phyloP scores from a whole-genome alignment of 805 yeast genomes.

The Saturnispora bothae region DNA sequence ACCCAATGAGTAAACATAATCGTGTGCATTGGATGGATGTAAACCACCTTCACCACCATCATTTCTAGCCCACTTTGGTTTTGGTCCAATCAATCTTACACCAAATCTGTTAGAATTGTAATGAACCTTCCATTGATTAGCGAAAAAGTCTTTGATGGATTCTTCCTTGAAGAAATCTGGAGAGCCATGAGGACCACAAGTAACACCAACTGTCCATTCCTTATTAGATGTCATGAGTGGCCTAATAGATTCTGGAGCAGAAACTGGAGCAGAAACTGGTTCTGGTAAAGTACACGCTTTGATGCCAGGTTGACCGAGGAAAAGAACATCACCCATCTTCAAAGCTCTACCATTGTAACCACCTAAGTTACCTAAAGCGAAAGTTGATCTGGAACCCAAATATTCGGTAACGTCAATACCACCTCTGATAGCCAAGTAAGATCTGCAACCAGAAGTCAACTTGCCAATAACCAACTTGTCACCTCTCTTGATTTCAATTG shows the following conservation, averaged over 20 bases:
- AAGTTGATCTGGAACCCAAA: slow-evolving; percentile 92
- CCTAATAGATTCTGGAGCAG: slow-evolving; percentile 44
- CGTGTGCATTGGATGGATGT: slow-evolving; percentile 98
- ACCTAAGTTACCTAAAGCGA: slow-evolving; percentile 87
- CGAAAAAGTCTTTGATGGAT: slow-evolving; percentile 65
- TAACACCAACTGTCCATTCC: slow-evolving; percentile 81
- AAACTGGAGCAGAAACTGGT: slow-evolving; percentile 54
- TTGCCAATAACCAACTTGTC: slow-evolving; percentile 76
- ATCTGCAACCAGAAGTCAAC: slow-evolving; percentile 72
- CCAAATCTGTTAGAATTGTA: slow-evolving; percentile 97
- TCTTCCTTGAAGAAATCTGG: slow-evolving; percentile 86
- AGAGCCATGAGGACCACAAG: slow-evolving; percentile 96
- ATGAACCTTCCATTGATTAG: slow-evolving; percentile 83
- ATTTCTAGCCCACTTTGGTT: slow-evolving; percentile 90
- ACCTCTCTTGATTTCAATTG: slow-evolving; percentile 62
- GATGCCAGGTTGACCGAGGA: slow-evolving; percentile 68
- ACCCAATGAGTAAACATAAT: slow-evolving; percentile 91
- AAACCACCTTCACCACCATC: slow-evolving; percentile 98
- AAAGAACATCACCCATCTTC: slow-evolving; percentile 86
- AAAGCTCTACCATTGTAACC: slow-evolving; percentile 90
- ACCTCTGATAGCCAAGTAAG: slow-evolving; percentile 82
- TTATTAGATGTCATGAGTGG: slow-evolving; percentile 41
- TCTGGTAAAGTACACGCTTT: slow-evolving; percentile 60
- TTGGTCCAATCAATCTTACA: slow-evolving; percentile 88
- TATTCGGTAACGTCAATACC: slow-evolving; percentile 93